Conservation (phyloP, 2,329 filamentous ascomycete genomes). For the Colletotrichum viniferum region DNA sequence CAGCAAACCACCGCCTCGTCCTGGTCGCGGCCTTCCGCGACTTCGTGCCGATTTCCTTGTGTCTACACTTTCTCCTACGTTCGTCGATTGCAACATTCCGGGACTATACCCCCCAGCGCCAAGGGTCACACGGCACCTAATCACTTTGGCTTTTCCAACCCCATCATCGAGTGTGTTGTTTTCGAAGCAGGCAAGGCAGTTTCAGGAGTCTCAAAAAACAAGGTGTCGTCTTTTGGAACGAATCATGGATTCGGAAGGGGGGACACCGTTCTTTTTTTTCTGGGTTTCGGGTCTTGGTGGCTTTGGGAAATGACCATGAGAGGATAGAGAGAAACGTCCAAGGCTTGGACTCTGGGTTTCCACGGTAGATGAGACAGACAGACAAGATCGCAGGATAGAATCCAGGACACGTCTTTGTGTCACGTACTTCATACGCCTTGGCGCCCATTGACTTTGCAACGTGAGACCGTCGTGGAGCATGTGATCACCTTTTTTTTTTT, state of each 20-base stretch:
- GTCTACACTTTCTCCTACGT: not conserved
- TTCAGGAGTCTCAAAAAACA: constrained; percentile 15
- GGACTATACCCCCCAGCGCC: constrained; percentile 17
- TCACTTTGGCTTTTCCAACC: not conserved
- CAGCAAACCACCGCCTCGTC: not conserved
- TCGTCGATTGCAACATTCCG: not conserved
- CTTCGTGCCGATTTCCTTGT: constrained; percentile 23
- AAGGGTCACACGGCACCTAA: constrained; percentile 3
- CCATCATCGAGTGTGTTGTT: not conserved
- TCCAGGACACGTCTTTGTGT: not conserved
- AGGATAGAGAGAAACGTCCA: not conserved
- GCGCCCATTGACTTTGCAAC: not conserved
- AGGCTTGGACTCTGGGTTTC: constrained; percentile 16
- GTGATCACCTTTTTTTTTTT: not conserved
- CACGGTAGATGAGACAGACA: constrained; percentile 2
- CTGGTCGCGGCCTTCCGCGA: constrained; percentile 12
- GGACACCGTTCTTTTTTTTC: not conserved
- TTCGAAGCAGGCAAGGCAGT: constrained; percentile 11
- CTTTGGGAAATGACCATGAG: not conserved
- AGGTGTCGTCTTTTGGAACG: not conserved
- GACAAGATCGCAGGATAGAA: constrained; percentile 5
- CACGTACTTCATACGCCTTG: not conserved
- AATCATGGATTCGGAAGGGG: not conserved
- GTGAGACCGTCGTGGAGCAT: not conserved
- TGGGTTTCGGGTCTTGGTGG: not conserved